Percentiles rank a stretch among this genome's conserved stretches.
Conservation (phyloP, 257 asterid genomes). For the Mentha longifolia region DNA sequence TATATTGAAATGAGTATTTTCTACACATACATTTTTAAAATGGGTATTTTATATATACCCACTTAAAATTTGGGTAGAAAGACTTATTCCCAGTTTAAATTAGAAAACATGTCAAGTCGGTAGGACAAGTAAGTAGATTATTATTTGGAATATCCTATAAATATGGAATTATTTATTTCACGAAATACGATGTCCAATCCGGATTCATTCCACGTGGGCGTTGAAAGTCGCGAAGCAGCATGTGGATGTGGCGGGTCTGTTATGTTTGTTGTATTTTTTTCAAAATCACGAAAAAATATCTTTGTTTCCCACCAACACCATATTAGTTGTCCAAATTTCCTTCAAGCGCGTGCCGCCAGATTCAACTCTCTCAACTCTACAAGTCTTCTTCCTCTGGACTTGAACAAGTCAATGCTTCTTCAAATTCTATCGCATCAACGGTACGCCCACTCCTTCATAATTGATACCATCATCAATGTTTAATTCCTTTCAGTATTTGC, state of each 20-base stretch:
- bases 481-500: background rate
- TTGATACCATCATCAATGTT: slow-evolving; percentile 7
- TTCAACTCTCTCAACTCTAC: slow-evolving; percentile 18
- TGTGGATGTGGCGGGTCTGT: background rate
- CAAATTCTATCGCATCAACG: slow-evolving; percentile 17
- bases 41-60: too few species aligned
- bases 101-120: too few species aligned
- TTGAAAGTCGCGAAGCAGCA: slow-evolving; percentile 8
- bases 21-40: too few species aligned
- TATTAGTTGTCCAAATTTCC: slow-evolving; percentile 24
- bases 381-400: background rate
- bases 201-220: too few species aligned
- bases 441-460: slow-evolving; percentile 20
- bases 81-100: too few species aligned
- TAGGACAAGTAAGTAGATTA: too few species aligned
- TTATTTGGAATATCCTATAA: too few species aligned
- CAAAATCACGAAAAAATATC: slow-evolving; percentile 19
- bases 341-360: slow-evolving; percentile 32
- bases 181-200: too few species aligned
- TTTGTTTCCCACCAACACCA: slow-evolving; percentile 40
- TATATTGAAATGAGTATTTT: too few species aligned
- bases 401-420: slow-evolving; percentile 12
- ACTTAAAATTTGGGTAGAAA: too few species aligned
- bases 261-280: slow-evolving; percentile 7
- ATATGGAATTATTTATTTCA: too few species aligned